Conservation (phyloP, 2,329 filamentous ascomycete species). For the Aspergillus calidoustus region DNA sequence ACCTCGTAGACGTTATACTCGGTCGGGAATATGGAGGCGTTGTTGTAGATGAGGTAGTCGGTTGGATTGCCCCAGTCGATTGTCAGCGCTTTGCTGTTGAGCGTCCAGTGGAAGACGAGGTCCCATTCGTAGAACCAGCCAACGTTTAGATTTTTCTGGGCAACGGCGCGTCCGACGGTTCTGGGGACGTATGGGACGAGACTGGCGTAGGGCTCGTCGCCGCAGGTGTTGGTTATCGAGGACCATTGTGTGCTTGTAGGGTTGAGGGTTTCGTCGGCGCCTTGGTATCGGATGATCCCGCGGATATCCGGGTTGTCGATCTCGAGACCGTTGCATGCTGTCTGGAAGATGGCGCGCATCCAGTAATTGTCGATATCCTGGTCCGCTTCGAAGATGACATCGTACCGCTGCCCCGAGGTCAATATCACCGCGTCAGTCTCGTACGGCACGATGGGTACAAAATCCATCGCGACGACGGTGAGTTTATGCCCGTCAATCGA, state of each 20-base stretch:
- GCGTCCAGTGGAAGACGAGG: not conserved
- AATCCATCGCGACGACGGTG: not conserved
- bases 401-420: not conserved
- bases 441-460: not conserved
- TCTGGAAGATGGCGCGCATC: not conserved
- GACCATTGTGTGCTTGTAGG: not conserved
- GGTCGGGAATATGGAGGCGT: not conserved
- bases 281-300: not conserved
- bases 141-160: not conserved
- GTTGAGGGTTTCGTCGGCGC: not conserved
- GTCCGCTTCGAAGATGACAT: not conserved
- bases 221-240: not conserved
- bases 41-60: not conserved
- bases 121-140: not conserved
- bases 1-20: constrained; percentile 8
- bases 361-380: not conserved
- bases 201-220: not conserved
- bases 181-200: not conserved
- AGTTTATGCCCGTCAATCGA: not conserved
- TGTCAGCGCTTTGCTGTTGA: not conserved
- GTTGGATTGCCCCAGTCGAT: not conserved
- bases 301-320: not conserved
- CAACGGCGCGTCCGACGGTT: not conserved
- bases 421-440: not conserved
- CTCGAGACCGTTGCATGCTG: not conserved